Conservation (phyloP, 225 moss, liverwort and hornwort species). For the Sphagnum contortum region DNA sequence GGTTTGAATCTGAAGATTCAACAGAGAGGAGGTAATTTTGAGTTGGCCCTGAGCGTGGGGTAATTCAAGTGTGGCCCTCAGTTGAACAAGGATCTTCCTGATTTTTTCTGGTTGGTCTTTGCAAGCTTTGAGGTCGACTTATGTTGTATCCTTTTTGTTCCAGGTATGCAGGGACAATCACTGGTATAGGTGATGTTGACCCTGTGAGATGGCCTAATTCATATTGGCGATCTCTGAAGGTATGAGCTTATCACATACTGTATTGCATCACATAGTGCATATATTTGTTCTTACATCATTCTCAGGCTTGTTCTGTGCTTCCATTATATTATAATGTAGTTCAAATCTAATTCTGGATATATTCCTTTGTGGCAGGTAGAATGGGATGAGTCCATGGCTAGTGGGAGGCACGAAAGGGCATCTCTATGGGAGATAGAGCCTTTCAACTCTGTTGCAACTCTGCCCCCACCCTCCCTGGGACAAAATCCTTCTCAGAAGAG, state of each 20-base stretch:
- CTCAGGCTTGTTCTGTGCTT: too few species aligned
- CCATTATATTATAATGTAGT: not conserved
- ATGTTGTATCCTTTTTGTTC: not conserved
- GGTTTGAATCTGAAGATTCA: conserved; percentile 27
- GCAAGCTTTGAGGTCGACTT: too few species aligned
- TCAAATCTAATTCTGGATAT: not conserved
- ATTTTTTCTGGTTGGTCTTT: not conserved
- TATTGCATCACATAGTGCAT: too few species aligned
- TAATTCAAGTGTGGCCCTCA: too few species aligned
- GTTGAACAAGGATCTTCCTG: not conserved
- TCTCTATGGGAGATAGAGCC: conserved; percentile 36
- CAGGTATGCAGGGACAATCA: conserved; percentile 31
- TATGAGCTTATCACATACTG: not conserved
- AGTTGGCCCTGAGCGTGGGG: too few species aligned
- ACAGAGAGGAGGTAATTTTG: conserved; percentile 18
- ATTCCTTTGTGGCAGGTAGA: conserved; percentile 12
- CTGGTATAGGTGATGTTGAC: conserved; percentile 19
- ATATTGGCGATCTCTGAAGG: conserved; percentile 36
- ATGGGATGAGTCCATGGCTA: conserved; percentile 27
- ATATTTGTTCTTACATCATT: too few species aligned
- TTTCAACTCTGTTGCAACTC: not conserved
- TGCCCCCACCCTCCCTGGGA: conserved; percentile 2
- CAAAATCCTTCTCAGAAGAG: conserved; percentile 8
- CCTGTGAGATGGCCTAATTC: conserved; percentile 28
- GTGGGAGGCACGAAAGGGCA: conserved; percentile 18